Evolutionary conservation across 495 filamentous ascomycete genomes (phyloP).

Genomic region (Aspergillus biplanus): DNA sequence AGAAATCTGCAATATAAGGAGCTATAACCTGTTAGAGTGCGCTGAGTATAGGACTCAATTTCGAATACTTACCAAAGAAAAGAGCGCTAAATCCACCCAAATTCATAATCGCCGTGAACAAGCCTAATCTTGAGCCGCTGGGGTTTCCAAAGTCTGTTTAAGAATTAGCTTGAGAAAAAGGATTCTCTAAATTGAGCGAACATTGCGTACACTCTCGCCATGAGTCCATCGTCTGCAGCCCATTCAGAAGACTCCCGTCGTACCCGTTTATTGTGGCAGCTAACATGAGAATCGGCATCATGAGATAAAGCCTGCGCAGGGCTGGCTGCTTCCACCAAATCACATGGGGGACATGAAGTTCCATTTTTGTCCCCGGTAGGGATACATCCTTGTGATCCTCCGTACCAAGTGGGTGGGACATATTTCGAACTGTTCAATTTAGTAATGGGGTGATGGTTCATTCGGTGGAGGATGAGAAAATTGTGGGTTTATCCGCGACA

Average conservation of each 20-base stretch:
- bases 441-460: too few species aligned
- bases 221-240: slow-evolving; percentile 4
- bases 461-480: too few species aligned
- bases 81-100: slow-evolving; percentile 10
- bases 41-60: background rate
- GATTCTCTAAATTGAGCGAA: background rate
- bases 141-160: slow-evolving; percentile 7
- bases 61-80: slow-evolving; percentile 4
- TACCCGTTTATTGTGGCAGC: slow-evolving; percentile 13
- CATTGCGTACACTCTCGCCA: slow-evolving; percentile 4
- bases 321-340: slow-evolving; percentile 9
- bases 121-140: background rate
- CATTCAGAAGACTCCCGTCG: slow-evolving; percentile 10
- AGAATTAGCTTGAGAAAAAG: background rate
- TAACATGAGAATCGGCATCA: slow-evolving; percentile 11
- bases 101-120: slow-evolving; percentile 14
- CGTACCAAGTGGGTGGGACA: too few species aligned
- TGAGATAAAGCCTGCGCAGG: slow-evolving; percentile 5
- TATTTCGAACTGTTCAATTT: too few species aligned
- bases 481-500: too few species aligned
- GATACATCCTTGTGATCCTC: too few species aligned
- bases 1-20: slow-evolving; percentile 7
- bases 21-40: background rate
- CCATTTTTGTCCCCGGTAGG: background rate
- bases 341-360: background rate